phyloP scores from a whole-genome alignment of 2,329 filamentous ascomycete genomes.

The Talaromyces rugulosus region DNA sequence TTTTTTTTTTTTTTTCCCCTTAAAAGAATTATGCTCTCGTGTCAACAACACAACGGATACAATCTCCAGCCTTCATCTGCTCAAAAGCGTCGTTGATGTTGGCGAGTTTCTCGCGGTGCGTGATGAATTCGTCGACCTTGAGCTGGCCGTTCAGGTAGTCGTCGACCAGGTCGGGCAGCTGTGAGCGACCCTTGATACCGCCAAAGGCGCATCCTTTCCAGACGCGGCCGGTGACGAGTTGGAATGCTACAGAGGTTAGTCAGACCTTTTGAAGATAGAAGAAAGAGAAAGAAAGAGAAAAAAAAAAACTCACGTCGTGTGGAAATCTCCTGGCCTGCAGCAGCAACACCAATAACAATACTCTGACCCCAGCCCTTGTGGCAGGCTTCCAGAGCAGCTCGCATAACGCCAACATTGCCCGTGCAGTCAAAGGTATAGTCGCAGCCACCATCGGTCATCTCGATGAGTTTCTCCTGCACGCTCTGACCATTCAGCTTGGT shows the following conservation, averaged over 20 bases:
- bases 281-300: slow-evolving; percentile 9
- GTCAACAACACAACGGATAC: slow-evolving; percentile 88
- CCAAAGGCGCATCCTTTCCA: slow-evolving; percentile 99
- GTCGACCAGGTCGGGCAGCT: slow-evolving; percentile 78
- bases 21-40: slow-evolving; percentile 39
- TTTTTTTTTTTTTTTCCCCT: too few species aligned
- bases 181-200: slow-evolving; percentile 93
- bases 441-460: slow-evolving; percentile 96
- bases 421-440: slow-evolving; percentile 99
- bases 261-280: slow-evolving; percentile 14
- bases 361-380: slow-evolving; percentile 99
- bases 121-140: slow-evolving; percentile 99
- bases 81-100: slow-evolving; percentile 89
- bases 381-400: slow-evolving; percentile 90
- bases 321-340: slow-evolving; percentile 90
- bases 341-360: slow-evolving; percentile 96
- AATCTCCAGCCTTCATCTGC: slow-evolving; percentile 93
- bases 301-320: slow-evolving; percentile 70
- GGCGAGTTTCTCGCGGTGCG: slow-evolving; percentile 76
- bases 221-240: slow-evolving; percentile 93
- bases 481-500: slow-evolving; percentile 68
- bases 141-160: slow-evolving; percentile 87
- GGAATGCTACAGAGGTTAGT: slow-evolving; percentile 65
- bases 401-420: slow-evolving; percentile 93
- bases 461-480: slow-evolving; percentile 86